These are phyloP conservation scores for Macrocybe gigantea DNA, from an alignment of 768 basidiomycete species.

Conservation along the genomic window DNA sequence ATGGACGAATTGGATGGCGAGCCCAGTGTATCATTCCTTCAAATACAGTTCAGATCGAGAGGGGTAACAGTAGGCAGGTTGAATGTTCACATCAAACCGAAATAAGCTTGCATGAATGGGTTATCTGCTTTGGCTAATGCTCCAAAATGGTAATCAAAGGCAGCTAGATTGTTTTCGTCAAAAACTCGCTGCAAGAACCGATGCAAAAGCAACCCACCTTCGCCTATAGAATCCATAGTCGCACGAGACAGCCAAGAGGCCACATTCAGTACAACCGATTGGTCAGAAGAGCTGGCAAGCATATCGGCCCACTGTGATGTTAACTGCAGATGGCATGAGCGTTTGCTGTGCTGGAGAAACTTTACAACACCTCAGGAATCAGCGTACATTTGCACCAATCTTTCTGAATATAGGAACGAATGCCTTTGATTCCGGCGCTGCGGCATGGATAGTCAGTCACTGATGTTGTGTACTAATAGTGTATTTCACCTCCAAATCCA, in stretches of 20 bases:
- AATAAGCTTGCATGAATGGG: slow-evolving; percentile 49
- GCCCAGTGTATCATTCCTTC: slow-evolving; percentile 44
- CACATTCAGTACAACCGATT: slow-evolving; percentile 39
- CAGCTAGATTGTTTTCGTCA: slow-evolving; percentile 22
- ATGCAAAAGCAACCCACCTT: slow-evolving; percentile 24
- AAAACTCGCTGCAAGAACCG: background rate
- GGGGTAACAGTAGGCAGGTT: background rate
- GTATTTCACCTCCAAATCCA: slow-evolving; percentile 41
- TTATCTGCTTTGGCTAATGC: slow-evolving; percentile 43
- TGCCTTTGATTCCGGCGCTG: slow-evolving; percentile 40
- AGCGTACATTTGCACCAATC: slow-evolving; percentile 33
- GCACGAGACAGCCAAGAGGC: slow-evolving; percentile 44
- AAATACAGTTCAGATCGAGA: background rate
- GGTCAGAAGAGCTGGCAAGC: slow-evolving; percentile 34
- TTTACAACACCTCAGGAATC: slow-evolving; percentile 14
- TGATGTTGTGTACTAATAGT: background rate
- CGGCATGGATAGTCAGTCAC: background rate
- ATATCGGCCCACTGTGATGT: slow-evolving; percentile 46
- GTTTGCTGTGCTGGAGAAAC: background rate
- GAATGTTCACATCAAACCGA: slow-evolving; percentile 37
- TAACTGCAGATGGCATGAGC: slow-evolving; percentile 25
- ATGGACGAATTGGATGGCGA: slow-evolving; percentile 40
- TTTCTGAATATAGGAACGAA: slow-evolving; percentile 44
- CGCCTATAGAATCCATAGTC: slow-evolving; percentile 45
- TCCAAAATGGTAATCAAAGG: slow-evolving; percentile 54